phyloP scores from a whole-genome alignment of 1,284 basidiomycete genomes.

The Ustilago nuda region DNA sequence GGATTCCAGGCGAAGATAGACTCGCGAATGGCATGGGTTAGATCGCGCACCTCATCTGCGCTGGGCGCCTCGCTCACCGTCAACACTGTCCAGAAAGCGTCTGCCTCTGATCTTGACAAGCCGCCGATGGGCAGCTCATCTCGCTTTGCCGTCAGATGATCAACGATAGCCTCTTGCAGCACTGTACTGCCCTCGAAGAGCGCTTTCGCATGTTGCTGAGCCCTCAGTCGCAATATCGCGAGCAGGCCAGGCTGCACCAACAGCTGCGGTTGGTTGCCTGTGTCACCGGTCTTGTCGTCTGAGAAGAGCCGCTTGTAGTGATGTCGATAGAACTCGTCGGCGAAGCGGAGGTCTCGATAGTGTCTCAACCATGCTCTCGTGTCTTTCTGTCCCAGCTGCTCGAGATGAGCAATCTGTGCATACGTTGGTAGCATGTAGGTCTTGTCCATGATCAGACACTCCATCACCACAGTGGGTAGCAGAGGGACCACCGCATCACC shows the following conservation, averaged over 20 bases:
- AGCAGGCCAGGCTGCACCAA: slow-evolving; percentile 34
- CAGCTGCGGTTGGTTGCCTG: slow-evolving; percentile 3
- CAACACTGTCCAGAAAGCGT: slow-evolving; percentile 14
- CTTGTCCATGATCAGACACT: slow-evolving; percentile 89
- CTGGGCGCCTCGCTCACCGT: slow-evolving; percentile 25
- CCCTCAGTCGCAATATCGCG: slow-evolving; percentile 14
- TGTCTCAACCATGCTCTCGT: slow-evolving; percentile 6
- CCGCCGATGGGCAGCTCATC: neutral
- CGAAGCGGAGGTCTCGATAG: slow-evolving; percentile 31
- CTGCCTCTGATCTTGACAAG: neutral
- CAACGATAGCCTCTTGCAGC: slow-evolving; percentile 10
- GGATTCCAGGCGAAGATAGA: neutral
- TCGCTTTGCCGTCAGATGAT: slow-evolving; percentile 2
- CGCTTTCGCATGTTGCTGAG: slow-evolving; percentile 12
- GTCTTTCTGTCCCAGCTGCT: neutral
- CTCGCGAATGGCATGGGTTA: slow-evolving; percentile 19
- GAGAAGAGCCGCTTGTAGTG: slow-evolving; percentile 19
- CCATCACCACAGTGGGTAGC: slow-evolving; percentile 81
- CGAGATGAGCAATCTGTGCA: slow-evolving; percentile 18
- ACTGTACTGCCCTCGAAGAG: slow-evolving; percentile 12
- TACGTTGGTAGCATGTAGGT: slow-evolving; percentile 37
- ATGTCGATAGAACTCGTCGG: slow-evolving; percentile 31
- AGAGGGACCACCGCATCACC: slow-evolving; percentile 73
- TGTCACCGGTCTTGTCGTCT: neutral
- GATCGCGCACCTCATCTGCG: slow-evolving; percentile 18